Evolutionary conservation across 2,329 filamentous ascomycete genomes (phyloP).

Genomic region (Phoma herbarum): DNA sequence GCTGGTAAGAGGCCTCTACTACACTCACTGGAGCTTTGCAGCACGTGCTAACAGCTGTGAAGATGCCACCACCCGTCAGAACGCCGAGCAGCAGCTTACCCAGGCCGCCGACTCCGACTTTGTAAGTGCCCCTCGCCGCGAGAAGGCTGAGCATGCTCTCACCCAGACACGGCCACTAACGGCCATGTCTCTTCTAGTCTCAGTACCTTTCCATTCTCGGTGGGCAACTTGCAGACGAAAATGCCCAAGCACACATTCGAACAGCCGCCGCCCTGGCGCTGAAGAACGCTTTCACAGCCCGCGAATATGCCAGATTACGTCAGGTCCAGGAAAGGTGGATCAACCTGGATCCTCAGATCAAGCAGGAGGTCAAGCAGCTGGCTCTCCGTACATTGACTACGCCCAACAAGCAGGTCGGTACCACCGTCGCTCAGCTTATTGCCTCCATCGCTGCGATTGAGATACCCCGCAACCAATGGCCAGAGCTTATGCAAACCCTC

Average conservation of each 20-base stretch:
- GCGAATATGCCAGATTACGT: conserved; percentile 86
- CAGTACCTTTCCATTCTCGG: conserved; percentile 85
- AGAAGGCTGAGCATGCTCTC: conserved; percentile 30
- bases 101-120: conserved; percentile 96
- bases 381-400: conserved; percentile 89
- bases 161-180: conserved; percentile 43
- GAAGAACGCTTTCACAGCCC: conserved; percentile 97
- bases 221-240: conserved; percentile 91
- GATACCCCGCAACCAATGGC: conserved; percentile 91
- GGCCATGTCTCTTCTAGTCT: conserved; percentile 65
- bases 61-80: conserved; percentile 91
- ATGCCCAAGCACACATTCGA: conserved; percentile 82
- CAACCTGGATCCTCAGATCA: conserved; percentile 80
- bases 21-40: conserved; percentile 24
- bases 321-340: conserved; percentile 96
- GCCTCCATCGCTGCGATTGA: conserved; percentile 95
- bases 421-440: conserved; percentile 92
- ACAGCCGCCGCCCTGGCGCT: conserved; percentile 94
- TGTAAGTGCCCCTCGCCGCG: conserved; percentile 65
- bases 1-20: conserved; percentile 70
- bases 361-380: conserved; percentile 86
- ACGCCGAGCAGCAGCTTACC: conserved; percentile 91
- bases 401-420: conserved; percentile 80
- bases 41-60: conserved; percentile 50
- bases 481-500: conserved; percentile 84